Conservation (phyloP, 1,284 basidiomycete genomes). For the Phylloporus sp. region DNA sequence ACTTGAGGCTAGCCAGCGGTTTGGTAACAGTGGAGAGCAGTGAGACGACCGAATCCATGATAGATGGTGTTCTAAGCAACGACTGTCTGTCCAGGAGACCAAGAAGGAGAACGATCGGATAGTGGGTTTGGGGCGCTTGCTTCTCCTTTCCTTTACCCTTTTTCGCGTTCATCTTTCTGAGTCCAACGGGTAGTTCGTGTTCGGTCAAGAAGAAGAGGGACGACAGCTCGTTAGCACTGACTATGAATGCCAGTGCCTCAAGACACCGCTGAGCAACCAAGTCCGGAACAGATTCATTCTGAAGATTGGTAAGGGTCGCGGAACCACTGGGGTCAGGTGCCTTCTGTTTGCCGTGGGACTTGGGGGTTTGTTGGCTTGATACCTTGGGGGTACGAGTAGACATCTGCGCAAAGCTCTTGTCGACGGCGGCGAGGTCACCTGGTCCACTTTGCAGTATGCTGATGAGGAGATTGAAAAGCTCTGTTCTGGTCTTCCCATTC, state of each 20-base stretch:
- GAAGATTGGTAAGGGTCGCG: slow-evolving; percentile 62
- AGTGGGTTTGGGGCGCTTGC: slow-evolving; percentile 79
- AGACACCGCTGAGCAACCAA: slow-evolving; percentile 92
- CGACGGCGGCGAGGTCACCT: slow-evolving; percentile 89
- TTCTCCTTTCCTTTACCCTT: slow-evolving; percentile 96
- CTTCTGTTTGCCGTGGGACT: slow-evolving; percentile 73
- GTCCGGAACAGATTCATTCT: slow-evolving; percentile 86
- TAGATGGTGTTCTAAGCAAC: slow-evolving; percentile 83
- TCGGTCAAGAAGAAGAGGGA: slow-evolving; percentile 94
- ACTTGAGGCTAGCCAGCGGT: slow-evolving; percentile 71
- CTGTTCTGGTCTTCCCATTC: slow-evolving; percentile 89
- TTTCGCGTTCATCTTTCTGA: slow-evolving; percentile 69
- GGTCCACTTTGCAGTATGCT: slow-evolving; percentile 95
- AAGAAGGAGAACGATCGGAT: slow-evolving; percentile 88
- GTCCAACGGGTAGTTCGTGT: slow-evolving; percentile 82
- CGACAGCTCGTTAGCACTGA: slow-evolving; percentile 80
- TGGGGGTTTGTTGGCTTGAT: slow-evolving; percentile 58
- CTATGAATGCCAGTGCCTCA: slow-evolving; percentile 87
- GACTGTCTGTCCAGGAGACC: slow-evolving; percentile 85
- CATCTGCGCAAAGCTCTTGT: slow-evolving; percentile 94
- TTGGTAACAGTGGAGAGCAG: slow-evolving; percentile 87
- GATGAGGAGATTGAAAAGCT: slow-evolving; percentile 92
- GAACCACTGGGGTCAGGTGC: slow-evolving; percentile 56
- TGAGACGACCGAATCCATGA: slow-evolving; percentile 90
- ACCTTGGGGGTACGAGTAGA: slow-evolving; percentile 73